Conservation (phyloP, 2,329 filamentous ascomycete genomes). For the Tolypocladium album region DNA sequence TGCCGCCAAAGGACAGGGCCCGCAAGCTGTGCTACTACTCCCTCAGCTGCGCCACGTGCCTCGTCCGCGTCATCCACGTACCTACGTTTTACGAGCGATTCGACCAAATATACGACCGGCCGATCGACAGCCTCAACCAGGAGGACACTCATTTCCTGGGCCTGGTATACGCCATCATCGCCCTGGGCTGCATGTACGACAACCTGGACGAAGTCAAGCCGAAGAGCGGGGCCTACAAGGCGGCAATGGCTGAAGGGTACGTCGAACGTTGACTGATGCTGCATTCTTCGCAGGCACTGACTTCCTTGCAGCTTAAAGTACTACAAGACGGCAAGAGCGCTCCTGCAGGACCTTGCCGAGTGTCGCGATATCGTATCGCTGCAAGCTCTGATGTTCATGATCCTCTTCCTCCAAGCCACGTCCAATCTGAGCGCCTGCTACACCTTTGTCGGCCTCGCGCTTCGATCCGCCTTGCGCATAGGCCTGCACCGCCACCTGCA, state of each 20-base stretch:
- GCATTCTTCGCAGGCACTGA: background rate
- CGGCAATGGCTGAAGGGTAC: slow-evolving; percentile 46
- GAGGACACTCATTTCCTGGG: slow-evolving; percentile 61
- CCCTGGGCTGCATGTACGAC: slow-evolving; percentile 63
- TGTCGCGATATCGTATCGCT: slow-evolving; percentile 66
- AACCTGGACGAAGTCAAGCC: slow-evolving; percentile 43
- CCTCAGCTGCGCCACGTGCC: slow-evolving; percentile 44
- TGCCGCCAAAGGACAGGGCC: slow-evolving; percentile 55
- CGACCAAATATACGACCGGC: slow-evolving; percentile 64
- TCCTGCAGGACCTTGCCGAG: slow-evolving; percentile 55
- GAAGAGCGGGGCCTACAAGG: slow-evolving; percentile 34
- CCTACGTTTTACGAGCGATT: slow-evolving; percentile 72
- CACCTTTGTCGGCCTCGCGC: slow-evolving; percentile 66
- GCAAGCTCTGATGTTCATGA: slow-evolving; percentile 69
- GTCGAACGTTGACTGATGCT: slow-evolving; percentile 6
- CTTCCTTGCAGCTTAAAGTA: slow-evolving; percentile 53
- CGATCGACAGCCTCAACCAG: slow-evolving; percentile 49
- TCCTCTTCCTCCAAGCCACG: slow-evolving; percentile 70
- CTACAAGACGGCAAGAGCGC: slow-evolving; percentile 54
- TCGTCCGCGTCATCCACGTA: slow-evolving; percentile 64
- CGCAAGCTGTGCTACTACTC: slow-evolving; percentile 43
- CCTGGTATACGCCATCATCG: slow-evolving; percentile 58
- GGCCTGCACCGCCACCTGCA: slow-evolving; percentile 66
- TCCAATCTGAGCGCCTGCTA: slow-evolving; percentile 73
- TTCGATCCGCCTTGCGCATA: slow-evolving; percentile 65